These are phyloP conservation scores for Boletus edulis DNA, from an alignment of 768 basidiomycete genomes.

Conservation along the genomic window DNA sequence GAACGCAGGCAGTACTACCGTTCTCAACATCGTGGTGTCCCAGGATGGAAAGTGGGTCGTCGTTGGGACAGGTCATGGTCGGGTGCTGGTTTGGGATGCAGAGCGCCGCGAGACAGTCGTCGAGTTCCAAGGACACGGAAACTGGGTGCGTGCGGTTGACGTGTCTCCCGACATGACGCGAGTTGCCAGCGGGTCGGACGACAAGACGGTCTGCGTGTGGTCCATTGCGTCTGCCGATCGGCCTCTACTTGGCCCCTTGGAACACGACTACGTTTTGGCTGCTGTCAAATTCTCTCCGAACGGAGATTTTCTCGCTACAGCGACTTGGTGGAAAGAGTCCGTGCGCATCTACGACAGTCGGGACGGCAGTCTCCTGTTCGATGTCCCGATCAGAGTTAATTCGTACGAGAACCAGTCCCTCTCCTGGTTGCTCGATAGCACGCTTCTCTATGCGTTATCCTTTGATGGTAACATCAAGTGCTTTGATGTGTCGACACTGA, in stretches of 20 bases:
- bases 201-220: constrained; percentile 10
- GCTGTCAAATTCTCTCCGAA: constrained; percentile 14
- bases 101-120: constrained; percentile 1
- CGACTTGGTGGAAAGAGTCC: constrained; percentile 12
- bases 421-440: constrained; percentile 4
- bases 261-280: constrained; percentile 5
- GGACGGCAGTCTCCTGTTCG: constrained; percentile 5
- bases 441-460: constrained; percentile 5
- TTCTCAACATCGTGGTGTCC: constrained; percentile 6
- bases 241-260: constrained; percentile 4
- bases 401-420: constrained; percentile 13
- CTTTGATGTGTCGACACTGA: background rate
- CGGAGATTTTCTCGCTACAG: constrained; percentile 9
- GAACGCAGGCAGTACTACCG: constrained; percentile 1
- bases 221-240: constrained; percentile 6
- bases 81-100: constrained; percentile 10
- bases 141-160: constrained; percentile 17
- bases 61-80: constrained; percentile 1
- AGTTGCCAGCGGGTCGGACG: constrained; percentile 12
- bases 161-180: constrained; percentile 10
- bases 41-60: constrained; percentile 11
- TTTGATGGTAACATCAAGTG: constrained; percentile 6
- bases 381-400: constrained; percentile 5
- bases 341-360: constrained; percentile 10
- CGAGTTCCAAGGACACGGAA: constrained; percentile 6